Conservation (phyloP, 192 early-diverging fungal genomes). For the Mortierella antarctica region DNA sequence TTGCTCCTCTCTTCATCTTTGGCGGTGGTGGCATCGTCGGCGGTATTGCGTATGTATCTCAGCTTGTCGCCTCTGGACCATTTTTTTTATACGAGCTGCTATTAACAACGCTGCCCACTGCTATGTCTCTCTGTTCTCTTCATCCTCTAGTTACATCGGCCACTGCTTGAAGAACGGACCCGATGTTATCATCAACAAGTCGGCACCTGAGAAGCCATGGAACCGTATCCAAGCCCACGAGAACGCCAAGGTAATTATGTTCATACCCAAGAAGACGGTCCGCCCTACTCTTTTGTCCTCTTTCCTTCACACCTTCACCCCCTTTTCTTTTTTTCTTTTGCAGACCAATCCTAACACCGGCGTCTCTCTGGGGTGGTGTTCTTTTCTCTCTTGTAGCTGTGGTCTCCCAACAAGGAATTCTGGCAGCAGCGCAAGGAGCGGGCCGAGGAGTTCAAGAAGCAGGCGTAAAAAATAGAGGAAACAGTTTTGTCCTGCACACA, state of each 20-base stretch:
- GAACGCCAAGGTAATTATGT: slow-evolving; percentile 47
- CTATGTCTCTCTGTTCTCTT: neutral
- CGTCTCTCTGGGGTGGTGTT: neutral
- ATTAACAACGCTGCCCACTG: neutral
- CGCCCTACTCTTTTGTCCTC: neutral
- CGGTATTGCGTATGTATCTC: slow-evolving; percentile 45
- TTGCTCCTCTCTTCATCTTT: slow-evolving; percentile 48
- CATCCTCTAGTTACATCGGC: slow-evolving; percentile 37
- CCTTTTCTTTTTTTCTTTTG: slow-evolving; percentile 1
- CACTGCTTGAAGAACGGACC: slow-evolving; percentile 50
- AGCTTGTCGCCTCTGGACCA: too few species aligned
- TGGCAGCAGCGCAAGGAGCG: slow-evolving; percentile 41
- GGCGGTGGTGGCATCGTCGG: slow-evolving; percentile 44
- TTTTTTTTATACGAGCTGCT: neutral
- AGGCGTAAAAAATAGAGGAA: slow-evolving; percentile 5
- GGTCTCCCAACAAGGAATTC: slow-evolving; percentile 54
- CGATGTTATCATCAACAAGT: slow-evolving; percentile 54
- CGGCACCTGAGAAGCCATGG: slow-evolving; percentile 50
- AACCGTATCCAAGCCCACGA: slow-evolving; percentile 55
- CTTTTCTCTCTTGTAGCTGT: slow-evolving; percentile 24
- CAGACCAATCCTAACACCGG: too few species aligned
- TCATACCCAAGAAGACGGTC: neutral
- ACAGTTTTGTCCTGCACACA: too few species aligned
- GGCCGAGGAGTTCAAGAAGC: slow-evolving; percentile 23
- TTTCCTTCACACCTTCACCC: slow-evolving; percentile 4